Base-by-base conservation (phyloP, 2,329 filamentous ascomycete genomes). In the Penicillium hordei region DNA sequence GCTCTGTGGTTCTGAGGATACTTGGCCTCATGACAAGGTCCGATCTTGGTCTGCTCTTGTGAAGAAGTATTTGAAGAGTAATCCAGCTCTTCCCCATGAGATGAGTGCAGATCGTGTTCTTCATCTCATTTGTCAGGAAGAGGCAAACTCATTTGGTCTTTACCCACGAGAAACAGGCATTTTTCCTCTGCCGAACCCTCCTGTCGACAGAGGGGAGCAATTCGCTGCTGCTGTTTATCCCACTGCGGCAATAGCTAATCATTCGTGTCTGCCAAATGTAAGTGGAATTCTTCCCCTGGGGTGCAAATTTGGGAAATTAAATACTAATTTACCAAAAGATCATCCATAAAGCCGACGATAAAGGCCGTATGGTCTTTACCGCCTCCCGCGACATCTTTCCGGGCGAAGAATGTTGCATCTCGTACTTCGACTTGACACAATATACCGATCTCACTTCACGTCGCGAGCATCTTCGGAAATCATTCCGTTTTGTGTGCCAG, bases 361-460 rank as follows among this genome's bases (percentile, higher is more conserved):
- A 65, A 19, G 66, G 68, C 6, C 66, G 64, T 0, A 73, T 73
- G 71, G 64, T 72, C 1, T 73, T 72, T 25, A 69, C 67, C 2
- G 65, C 70, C 0, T 64, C 65, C 12, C 58, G 62, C 9, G 68
- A 73, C 19, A 72, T 73, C 21, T 50, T 57, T 1, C 46, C 65
- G 0, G 71, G 67, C 1, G 68, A 73, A 34, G 71, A 73, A 60
- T 73, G 71, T 49, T 73, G 70, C 39, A 73, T 73, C 33, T 66
- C 71, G 0, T 73, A 73, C 36, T 72, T 72, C 40, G 70, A 72
- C 33, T 31, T 73, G 25, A 65, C 65, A 2, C 53, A 64, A 42
- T 53, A 62, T 33, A 59, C 52, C 1, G 61, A 65, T 17, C 38
- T 71, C 2, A 44, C 45, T 17, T 58, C 58, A 2, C 67, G 70